Conservation (phyloP, 2,329 filamentous ascomycete genomes). For the Colletotrichum gloeosporioides region DNA sequence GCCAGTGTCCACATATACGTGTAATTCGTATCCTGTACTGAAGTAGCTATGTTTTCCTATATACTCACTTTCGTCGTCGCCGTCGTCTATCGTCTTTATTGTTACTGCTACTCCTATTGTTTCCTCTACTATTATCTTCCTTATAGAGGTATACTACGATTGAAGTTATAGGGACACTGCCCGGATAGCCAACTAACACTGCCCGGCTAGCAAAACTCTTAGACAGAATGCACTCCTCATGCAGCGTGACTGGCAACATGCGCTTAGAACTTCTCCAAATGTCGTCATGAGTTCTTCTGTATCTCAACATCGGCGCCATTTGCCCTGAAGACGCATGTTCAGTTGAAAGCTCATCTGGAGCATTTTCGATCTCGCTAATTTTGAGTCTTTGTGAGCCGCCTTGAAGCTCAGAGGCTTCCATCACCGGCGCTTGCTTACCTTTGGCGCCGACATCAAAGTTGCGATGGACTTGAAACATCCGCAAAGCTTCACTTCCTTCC, state of each 20-base stretch:
- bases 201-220: too few relatives aligned
- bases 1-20: too few relatives aligned
- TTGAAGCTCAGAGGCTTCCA: neutral
- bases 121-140: too few relatives aligned
- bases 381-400: neutral
- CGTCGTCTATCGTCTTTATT: too few relatives aligned
- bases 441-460: neutral
- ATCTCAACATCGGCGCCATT: neutral
- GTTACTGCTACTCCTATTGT: too few relatives aligned
- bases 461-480: neutral
- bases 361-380: neutral
- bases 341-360: neutral
- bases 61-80: too few relatives aligned
- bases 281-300: neutral
- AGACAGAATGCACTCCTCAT: neutral
- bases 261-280: neutral
- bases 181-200: too few relatives aligned
- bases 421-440: neutral
- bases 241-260: neutral
- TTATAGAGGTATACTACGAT: too few relatives aligned
- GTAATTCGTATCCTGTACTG: too few relatives aligned
- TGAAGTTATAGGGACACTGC: too few relatives aligned
- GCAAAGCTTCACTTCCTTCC: neutral
- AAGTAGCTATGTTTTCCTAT: too few relatives aligned
- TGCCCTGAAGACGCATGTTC: neutral